Conservation (phyloP, 1,139 yeast genomes). For the Dujonia santamariae region DNA sequence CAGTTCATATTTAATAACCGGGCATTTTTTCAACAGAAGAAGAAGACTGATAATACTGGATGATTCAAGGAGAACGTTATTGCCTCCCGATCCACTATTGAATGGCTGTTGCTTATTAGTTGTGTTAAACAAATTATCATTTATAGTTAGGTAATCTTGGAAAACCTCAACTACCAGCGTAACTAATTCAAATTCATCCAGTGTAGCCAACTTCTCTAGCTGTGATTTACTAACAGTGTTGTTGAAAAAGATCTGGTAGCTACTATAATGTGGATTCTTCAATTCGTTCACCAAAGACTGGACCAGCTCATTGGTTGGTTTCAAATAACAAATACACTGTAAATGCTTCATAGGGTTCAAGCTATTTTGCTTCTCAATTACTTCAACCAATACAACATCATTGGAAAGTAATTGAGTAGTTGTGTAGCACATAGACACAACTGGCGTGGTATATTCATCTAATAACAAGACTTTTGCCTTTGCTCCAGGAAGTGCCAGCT, state of each 20-base stretch:
- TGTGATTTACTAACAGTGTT: slow-evolving; percentile 72
- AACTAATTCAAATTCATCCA: slow-evolving; percentile 83
- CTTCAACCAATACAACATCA: slow-evolving; percentile 80
- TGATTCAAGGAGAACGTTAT: slow-evolving; percentile 47
- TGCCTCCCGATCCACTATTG: background rate
- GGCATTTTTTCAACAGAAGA: slow-evolving; percentile 72
- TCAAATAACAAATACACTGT: slow-evolving; percentile 75
- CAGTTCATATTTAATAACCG: slow-evolving; percentile 72
- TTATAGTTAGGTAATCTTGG: slow-evolving; percentile 76
- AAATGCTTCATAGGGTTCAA: slow-evolving; percentile 77
- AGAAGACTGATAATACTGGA: slow-evolving; percentile 63
- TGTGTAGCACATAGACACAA: slow-evolving; percentile 81
- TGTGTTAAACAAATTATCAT: slow-evolving; percentile 60
- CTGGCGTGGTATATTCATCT: slow-evolving; percentile 76
- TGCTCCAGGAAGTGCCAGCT: slow-evolving; percentile 21
- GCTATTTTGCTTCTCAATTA: slow-evolving; percentile 55
- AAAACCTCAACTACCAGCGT: slow-evolving; percentile 75
- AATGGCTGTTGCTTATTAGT: slow-evolving; percentile 5
- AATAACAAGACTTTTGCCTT: slow-evolving; percentile 73
- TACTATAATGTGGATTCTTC: slow-evolving; percentile 71
- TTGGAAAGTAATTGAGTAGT: slow-evolving; percentile 80
- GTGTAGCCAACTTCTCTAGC: slow-evolving; percentile 82
- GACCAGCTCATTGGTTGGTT: slow-evolving; percentile 69
- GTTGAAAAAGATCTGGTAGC: slow-evolving; percentile 73
- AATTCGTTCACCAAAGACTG: slow-evolving; percentile 62